Conservation (phyloP, 2,329 filamentous ascomycete genomes). For the Trematosphaeria pertusa region DNA sequence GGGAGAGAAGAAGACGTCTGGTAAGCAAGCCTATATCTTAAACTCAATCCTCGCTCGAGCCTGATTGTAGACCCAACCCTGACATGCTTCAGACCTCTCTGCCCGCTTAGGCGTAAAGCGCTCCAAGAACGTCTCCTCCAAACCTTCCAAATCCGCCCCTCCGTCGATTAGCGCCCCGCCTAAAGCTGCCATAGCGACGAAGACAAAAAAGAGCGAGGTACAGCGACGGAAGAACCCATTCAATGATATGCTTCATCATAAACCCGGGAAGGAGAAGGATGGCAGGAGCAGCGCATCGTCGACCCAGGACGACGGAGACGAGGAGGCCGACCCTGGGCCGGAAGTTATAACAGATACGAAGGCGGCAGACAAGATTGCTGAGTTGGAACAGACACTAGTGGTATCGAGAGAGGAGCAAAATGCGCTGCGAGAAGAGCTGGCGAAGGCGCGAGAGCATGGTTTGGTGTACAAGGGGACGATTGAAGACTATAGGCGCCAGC, state of each 20-base stretch:
- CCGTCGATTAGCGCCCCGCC: slow-evolving; percentile 36
- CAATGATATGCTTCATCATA: slow-evolving; percentile 39
- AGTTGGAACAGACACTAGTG: slow-evolving; percentile 37
- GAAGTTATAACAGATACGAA: slow-evolving; percentile 12
- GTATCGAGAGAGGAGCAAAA: slow-evolving; percentile 31
- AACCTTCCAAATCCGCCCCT: slow-evolving; percentile 29
- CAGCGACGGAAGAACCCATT: slow-evolving; percentile 38
- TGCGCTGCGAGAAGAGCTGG: slow-evolving; percentile 32
- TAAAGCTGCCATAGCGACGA: slow-evolving; percentile 36
- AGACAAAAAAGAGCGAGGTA: slow-evolving; percentile 39
- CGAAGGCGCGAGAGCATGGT: slow-evolving; percentile 26
- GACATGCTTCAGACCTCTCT: slow-evolving; percentile 37
- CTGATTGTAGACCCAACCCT: too few relatives aligned
- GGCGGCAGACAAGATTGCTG: slow-evolving; percentile 24
- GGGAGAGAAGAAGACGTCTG: slow-evolving; percentile 37
- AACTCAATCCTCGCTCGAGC: too few relatives aligned
- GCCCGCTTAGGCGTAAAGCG: slow-evolving; percentile 35
- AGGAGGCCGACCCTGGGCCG: slow-evolving; percentile 2
- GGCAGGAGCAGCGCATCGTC: slow-evolving; percentile 6
- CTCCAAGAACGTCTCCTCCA: slow-evolving; percentile 28
- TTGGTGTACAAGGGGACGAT: slow-evolving; percentile 26
- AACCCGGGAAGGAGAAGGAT: slow-evolving; percentile 20
- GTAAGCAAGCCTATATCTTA: slow-evolving; percentile 26
- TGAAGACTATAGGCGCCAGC: slow-evolving; percentile 27
- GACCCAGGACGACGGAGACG: not conserved